phyloP scores from a whole-genome alignment of 176 grass and related monocot genomes.

The Oryza meridionalis region DNA sequence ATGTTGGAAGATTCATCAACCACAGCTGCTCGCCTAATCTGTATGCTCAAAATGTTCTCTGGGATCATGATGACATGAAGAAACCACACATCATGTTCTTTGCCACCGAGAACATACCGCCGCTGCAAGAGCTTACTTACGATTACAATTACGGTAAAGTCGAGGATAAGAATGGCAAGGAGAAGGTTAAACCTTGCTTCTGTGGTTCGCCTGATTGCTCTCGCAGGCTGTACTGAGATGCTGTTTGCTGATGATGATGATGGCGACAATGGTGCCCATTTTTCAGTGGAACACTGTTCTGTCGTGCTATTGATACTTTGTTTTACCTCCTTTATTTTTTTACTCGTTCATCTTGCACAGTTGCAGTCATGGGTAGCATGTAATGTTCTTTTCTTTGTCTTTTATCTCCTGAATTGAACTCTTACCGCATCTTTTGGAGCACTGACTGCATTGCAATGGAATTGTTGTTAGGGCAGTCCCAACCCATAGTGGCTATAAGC shows the following conservation, averaged over 20 bases:
- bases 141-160: conserved; percentile 76
- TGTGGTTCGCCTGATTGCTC: conserved; percentile 45
- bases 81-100: conserved; percentile 76
- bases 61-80: conserved; percentile 65
- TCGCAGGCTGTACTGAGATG: conserved; percentile 54
- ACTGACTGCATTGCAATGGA: neutral
- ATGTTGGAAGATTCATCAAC: conserved; percentile 77
- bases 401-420: neutral
- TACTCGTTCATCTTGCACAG: neutral
- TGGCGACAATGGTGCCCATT: conserved; percentile 17
- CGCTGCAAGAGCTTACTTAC: conserved; percentile 73
- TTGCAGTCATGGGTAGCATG: neutral
- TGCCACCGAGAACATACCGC: conserved; percentile 63
- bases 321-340: neutral
- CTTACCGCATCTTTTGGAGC: conserved; percentile 16
- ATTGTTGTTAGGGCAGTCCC: no score
- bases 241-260: conserved; percentile 12
- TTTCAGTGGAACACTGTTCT: conserved; percentile 23
- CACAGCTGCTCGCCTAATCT: conserved; percentile 80
- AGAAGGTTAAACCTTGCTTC: conserved; percentile 40
- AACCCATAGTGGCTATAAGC: no score
- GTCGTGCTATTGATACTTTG: neutral
- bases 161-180: conserved; percentile 46
- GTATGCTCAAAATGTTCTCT: conserved; percentile 75
- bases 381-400: conserved; percentile 20